Base-by-base conservation (phyloP, 1,284 basidiomycete genomes). In the Tremellales sp. region DNA sequence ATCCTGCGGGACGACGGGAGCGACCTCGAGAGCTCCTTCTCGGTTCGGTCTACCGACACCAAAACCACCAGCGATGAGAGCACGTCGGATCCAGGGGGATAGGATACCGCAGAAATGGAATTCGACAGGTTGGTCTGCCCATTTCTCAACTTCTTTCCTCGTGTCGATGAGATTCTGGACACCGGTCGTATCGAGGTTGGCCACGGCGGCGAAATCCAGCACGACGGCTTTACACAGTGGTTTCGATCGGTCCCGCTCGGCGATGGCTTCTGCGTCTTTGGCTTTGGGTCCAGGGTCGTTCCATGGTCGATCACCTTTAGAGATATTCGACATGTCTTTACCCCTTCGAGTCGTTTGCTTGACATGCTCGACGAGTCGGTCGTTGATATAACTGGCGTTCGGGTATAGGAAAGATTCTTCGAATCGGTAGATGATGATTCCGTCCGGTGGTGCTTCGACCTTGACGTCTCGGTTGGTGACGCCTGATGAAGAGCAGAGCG, bases 351-450 rank as follows among this genome's bases (percentile, higher is more conserved):
- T 90, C 59, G 84, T 77, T 54, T 75, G 75, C 75, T 87, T 93
- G 61, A 90, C 89, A 59, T 89, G 79, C 57, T 87, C 86, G 37
- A 91, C 86, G 31, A 97, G 77, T 1, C 80, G 77, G 44, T 83
- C 81, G 70, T 92, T 92, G 67, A 87, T 77, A 54, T 82, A 76
- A 2, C 87, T 87, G 4, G 85, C 85, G 76, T 97, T 98, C 43
- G 94, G 93, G 76, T 93, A 98, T 35, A 96, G 79, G 71, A 88
- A 89, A 53, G 88, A 88, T 75, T 97, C 92, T 66, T 96, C 91
- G 68, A 92, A 86, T 45, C 92, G 85, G 77, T 94, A 97, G 57
- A 97, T 82, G 68, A 98, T 74, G 46, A 97, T 80, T 36, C 96
- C 94, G 2, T 90, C 86, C 15, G 84, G 77, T 13, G 92, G 92